Evolutionary conservation across 140 eudicot genomes (phyloP).

Genomic region (Stevia rebaudiana): DNA sequence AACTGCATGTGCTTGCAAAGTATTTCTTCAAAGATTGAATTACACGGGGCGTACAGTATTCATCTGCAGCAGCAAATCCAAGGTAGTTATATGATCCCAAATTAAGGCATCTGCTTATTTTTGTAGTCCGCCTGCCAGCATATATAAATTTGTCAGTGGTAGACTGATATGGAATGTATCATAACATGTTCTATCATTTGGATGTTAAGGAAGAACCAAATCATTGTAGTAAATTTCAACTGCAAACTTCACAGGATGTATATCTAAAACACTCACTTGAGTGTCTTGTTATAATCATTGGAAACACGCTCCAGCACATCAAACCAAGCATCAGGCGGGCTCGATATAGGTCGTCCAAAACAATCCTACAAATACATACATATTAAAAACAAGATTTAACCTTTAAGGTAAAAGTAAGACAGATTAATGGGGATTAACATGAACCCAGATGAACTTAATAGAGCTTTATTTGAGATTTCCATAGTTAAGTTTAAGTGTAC

Average conservation of each 20-base stretch:
- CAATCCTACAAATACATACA: slow-evolving; percentile 76
- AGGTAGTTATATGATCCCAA: slow-evolving; percentile 97
- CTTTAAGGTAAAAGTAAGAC: too few species aligned
- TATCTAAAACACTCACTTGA: slow-evolving; percentile 53
- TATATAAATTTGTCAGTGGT: too few species aligned
- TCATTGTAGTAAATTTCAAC: not conserved
- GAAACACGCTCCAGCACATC: slow-evolving; percentile 96
- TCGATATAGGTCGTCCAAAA: slow-evolving; percentile 87
- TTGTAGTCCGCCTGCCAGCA: slow-evolving; percentile 79
- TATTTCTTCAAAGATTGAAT: slow-evolving; percentile 67
- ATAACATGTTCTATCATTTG: too few species aligned
- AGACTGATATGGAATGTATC: too few species aligned
- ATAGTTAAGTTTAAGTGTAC: too few species aligned
- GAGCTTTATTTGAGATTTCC: too few species aligned
- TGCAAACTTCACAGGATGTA: slow-evolving; percentile 5
- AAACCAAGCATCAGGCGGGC: slow-evolving; percentile 99
- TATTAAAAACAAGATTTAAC: not conserved
- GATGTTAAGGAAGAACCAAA: not conserved
- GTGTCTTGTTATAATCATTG: slow-evolving; percentile 84
- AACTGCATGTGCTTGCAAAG: slow-evolving; percentile 85
- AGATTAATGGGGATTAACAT: too few species aligned
- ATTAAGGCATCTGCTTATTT: slow-evolving; percentile 67
- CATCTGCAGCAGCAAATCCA: slow-evolving; percentile 97
- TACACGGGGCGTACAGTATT: slow-evolving; percentile 92
- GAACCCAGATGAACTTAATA: too few species aligned